Conservation (phyloP, 805 yeast species). For the Teunomyces tritomae region DNA sequence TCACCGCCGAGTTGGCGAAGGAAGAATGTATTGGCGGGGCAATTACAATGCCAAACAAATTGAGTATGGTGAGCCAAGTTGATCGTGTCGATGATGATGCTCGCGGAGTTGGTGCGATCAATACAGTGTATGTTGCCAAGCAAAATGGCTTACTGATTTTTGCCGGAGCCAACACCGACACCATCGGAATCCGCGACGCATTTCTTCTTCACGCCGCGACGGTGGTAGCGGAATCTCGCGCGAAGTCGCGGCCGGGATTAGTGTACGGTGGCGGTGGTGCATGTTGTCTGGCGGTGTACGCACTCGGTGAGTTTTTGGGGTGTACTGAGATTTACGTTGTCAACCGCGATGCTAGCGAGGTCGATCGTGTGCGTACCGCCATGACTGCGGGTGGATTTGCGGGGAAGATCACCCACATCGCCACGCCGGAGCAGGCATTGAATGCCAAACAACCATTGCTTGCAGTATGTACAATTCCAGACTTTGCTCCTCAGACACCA, state of each 20-base stretch:
- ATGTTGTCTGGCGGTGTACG: slow-evolving; percentile 30
- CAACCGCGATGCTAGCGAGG: slow-evolving; percentile 27
- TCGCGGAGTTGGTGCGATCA: slow-evolving; percentile 31
- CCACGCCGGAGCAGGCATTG: slow-evolving; percentile 11
- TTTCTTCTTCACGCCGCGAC: slow-evolving; percentile 15
- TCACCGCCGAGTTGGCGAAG: slow-evolving; percentile 11
- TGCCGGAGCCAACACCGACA: slow-evolving; percentile 34
- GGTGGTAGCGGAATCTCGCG: slow-evolving; percentile 8
- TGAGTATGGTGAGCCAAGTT: slow-evolving; percentile 23
- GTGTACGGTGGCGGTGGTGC: slow-evolving; percentile 39
- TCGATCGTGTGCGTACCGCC: slow-evolving; percentile 15
- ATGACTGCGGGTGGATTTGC: slow-evolving; percentile 21
- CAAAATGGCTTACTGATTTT: slow-evolving; percentile 11
- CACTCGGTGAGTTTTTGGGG: slow-evolving; percentile 22
- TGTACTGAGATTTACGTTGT: slow-evolving; percentile 27
- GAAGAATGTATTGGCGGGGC: slow-evolving; percentile 24
- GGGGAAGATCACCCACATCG: slow-evolving; percentile 25
- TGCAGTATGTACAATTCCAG: not conserved
- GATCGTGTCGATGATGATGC: slow-evolving; percentile 27
- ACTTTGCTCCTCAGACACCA: slow-evolving; percentile 5
- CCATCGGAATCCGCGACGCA: slow-evolving; percentile 29
- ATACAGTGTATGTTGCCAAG: slow-evolving; percentile 25
- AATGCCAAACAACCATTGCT: not conserved
- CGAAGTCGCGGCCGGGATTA: slow-evolving; percentile 21
- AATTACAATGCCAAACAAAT: slow-evolving; percentile 33